Base-by-base conservation (phyloP, 2,329 filamentous ascomycete genomes). In the Mariannaea elegans region DNA sequence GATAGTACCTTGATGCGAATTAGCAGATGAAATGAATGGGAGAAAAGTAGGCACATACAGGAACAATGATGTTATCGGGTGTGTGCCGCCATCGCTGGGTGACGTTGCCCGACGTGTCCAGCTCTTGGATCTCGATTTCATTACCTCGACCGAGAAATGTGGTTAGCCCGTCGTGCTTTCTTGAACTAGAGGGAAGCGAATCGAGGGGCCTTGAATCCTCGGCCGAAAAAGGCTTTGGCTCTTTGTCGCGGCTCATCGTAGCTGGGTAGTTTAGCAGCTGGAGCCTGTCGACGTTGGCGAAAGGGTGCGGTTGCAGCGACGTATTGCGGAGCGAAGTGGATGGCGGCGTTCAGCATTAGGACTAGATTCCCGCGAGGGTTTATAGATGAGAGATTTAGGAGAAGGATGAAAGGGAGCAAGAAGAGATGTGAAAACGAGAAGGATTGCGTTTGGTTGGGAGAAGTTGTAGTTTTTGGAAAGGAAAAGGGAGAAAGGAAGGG, bases 51-150 rank as follows among this genome's bases (percentile, higher is more conserved):
- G 9, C 7, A 38, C 49, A 51, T 70, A 77, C 75, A 4, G 64
- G 64, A n/a, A 71, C 51, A 14, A 73, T 63, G 18, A 59, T 55
- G 18, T 71, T 68, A 34, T 64, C 66, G 4, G 67, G 53, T 1
- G 64, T 65, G 21, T 78, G 76, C 8, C 70, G 61, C 77, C 77
- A 80, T 27, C 66, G 67, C 14, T 73, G 70, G 18, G 73, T 71
- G 8, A 76, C 54, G 29, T 76, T 70, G 4, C 76, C 78, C 1
- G 76, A 74, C 49, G 73, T 78, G 62, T 79, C 78, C 2, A 77
- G 70, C 62, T 80, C 78, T 2, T 67, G 36, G 3, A 80, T 65
- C 23, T 77, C 71, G 9, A 77, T 58, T 4, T 71, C 68, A 21
- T 61, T 46, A 12, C 66, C 67, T 19, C 59, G 64, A 6, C 69